Conservation (phyloP, 768 basidiomycete species). For the Mycena alexandri region DNA sequence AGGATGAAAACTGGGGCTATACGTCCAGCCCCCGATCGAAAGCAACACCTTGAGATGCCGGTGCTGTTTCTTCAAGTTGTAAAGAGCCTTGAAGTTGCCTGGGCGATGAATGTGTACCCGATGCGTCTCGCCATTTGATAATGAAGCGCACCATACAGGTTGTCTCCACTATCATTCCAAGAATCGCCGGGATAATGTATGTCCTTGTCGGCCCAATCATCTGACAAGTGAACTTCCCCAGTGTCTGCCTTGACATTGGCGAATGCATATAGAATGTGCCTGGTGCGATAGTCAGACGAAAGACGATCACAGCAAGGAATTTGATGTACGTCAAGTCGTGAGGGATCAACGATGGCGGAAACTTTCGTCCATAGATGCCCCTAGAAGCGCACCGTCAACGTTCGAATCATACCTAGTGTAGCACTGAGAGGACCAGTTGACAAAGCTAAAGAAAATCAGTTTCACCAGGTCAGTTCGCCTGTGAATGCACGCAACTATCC, state of each 20-base stretch:
- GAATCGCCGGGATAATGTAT: constrained; percentile 96
- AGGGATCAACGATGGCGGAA: constrained; percentile 88
- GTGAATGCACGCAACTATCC: constrained; percentile 73
- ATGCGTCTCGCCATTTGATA: no score
- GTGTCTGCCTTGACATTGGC: constrained; percentile 87
- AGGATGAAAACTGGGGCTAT: constrained; percentile 72
- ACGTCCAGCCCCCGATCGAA: constrained; percentile 97
- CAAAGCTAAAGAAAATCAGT: constrained; percentile 63
- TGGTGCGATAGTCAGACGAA: constrained; percentile 44
- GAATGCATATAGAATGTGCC: constrained; percentile 94
- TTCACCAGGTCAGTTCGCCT: no score
- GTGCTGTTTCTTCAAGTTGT: constrained; percentile 88
- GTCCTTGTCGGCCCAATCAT: constrained; percentile 95
- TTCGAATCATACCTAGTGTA: constrained; percentile 7
- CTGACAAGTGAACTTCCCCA: constrained; percentile 91
- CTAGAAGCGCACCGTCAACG: constrained; percentile 50
- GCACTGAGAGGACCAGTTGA: constrained; percentile 70
- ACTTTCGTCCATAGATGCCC: constrained; percentile 97
- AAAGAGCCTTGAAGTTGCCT: constrained; percentile 92
- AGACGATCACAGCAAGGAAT: constrained; percentile 4
- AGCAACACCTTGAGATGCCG: constrained; percentile 85
- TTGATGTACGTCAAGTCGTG: constrained; percentile 83
- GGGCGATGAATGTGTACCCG: neutral
- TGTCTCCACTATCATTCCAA: constrained; percentile 92
- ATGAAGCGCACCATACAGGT: constrained; percentile 73